Evolutionary conservation across 2,329 filamentous ascomycete species (phyloP), one percentile per base, ranked within the genome.

Genomic region (Botrytis medusae): DNA sequence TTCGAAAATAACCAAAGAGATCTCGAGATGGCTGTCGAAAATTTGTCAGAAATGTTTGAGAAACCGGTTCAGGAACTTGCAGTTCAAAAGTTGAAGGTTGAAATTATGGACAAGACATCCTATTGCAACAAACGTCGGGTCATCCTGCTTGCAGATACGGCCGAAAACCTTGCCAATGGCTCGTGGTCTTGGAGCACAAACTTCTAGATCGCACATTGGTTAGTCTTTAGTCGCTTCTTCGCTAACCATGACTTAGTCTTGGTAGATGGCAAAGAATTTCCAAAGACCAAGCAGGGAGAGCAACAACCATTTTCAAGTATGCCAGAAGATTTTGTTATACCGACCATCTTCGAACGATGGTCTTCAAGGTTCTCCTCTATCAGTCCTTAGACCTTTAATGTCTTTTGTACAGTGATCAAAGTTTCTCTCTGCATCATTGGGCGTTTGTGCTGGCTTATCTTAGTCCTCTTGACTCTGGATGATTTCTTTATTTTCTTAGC

Each of bases 1-100:
- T 99, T 99, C 74, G 96, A 99, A 82, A 95, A 98, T 82, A 99
- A 99, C 82, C 96, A 99, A 80, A 97, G 97, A 83, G 96, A 99
- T 81, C 85, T 99, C 37, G 96, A 99, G 83, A 92, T 99, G 90
- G 95, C 96, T 0, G 96, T 98, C 0, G 96, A 99, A 84, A 95
- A 93, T 73, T 84, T 99, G 76, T 97, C 94, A n/a, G 95, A 97
- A 83, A 97, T 99, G 94, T 99, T 99, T 77, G 96, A 99, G 87
- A 98, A 97, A 85, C 94, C 95, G 0, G 93, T 95, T n/a, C 85
- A 90, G 59, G 94, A 98, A 79, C 86, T 99, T 29, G 89, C 93
- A 6, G 89, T 92, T 63, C 82, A 94, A n/a, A 97, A 97, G 83
- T 86, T 98, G 74, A 98, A 98, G 85, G 94, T 97, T 10, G 95